Conservation (phyloP, 306 rosid species). For the Quercus rubra region DNA sequence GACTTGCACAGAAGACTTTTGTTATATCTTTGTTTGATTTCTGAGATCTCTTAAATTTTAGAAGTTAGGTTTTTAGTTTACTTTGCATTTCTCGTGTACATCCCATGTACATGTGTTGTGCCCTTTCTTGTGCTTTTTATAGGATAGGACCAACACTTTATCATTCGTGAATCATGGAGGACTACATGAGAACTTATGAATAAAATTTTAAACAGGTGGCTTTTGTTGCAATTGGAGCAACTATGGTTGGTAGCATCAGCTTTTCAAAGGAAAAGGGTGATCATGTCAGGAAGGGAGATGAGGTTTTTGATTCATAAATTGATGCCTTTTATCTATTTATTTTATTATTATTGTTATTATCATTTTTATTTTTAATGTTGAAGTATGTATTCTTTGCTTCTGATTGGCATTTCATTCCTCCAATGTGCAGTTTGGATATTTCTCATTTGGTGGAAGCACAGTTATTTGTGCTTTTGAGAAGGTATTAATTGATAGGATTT, state of each 20-base stretch:
- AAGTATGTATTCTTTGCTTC: constrained; percentile 13
- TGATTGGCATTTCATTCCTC: constrained; percentile 21
- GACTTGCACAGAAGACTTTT: neutral
- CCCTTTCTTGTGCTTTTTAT: neutral
- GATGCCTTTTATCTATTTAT: constrained; percentile 7
- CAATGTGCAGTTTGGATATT: constrained; percentile 81
- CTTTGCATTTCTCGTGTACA: neutral
- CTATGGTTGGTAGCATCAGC: constrained; percentile 97
- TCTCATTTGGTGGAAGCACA: constrained; percentile 98
- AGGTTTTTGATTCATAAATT: constrained; percentile 47
- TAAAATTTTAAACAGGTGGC: constrained; percentile 62
- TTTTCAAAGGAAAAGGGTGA: constrained; percentile 76
- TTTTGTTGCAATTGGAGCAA: constrained; percentile 92
- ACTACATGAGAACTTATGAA: neutral
- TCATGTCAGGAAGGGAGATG: constrained; percentile 85
- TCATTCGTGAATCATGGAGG: neutral
- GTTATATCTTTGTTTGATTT: neutral
- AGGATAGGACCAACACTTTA: neutral
- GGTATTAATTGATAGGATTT: constrained; percentile 32
- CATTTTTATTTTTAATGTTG: neutral
- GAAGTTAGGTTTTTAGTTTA: neutral
- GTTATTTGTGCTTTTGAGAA: constrained; percentile 84
- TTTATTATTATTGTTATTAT: neutral
- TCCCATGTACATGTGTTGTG: neutral
- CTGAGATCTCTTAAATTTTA: neutral